A percentile compares a stretch with the other conserved stretches of the same genome.
These are phyloP conservation scores for Prunus yedoensis DNA, from an alignment of 331 rosid species.

Conservation along the genomic window DNA sequence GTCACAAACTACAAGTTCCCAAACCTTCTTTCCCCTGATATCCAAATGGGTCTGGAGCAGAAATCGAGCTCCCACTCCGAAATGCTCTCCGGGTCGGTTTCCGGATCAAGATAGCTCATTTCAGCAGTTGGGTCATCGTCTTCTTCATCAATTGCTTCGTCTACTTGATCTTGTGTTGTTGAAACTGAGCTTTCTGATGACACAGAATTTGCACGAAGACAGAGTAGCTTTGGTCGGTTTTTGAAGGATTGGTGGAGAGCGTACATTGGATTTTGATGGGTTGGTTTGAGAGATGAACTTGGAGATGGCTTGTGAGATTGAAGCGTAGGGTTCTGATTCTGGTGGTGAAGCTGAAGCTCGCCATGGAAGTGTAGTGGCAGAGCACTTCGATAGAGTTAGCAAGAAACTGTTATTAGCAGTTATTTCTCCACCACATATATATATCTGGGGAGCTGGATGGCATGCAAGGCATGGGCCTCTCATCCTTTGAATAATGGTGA, in stretches of 20 bases:
- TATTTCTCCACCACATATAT: constrained; percentile 48
- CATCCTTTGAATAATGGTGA: background rate
- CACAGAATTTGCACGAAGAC: constrained; percentile 43
- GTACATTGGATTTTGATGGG: constrained; percentile 33
- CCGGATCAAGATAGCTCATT: constrained; percentile 65
- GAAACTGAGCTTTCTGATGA: constrained; percentile 59
- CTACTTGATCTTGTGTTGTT: constrained; percentile 42
- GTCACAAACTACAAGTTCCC: constrained; percentile 93
- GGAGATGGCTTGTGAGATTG: constrained; percentile 33
- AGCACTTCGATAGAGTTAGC: constrained; percentile 9
- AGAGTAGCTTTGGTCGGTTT: constrained; percentile 30
- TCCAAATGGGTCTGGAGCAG: constrained; percentile 93
- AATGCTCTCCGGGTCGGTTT: constrained; percentile 55
- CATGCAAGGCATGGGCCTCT: background rate
- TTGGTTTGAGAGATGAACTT: constrained; percentile 24
- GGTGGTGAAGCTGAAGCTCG: constrained; percentile 68
- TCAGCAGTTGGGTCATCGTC: constrained; percentile 77
- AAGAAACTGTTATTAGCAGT: constrained; percentile 25
- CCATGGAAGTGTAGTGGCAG: constrained; percentile 46
- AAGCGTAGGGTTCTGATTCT: constrained; percentile 50
- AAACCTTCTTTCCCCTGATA: constrained; percentile 83
- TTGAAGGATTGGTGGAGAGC: constrained; percentile 14
- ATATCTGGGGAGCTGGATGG: background rate
- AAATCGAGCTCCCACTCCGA: constrained; percentile 87
- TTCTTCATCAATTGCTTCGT: constrained; percentile 23